phyloP scores from a whole-genome alignment of 805 yeast species.

The Metschnikowia chrysomelidarum region DNA sequence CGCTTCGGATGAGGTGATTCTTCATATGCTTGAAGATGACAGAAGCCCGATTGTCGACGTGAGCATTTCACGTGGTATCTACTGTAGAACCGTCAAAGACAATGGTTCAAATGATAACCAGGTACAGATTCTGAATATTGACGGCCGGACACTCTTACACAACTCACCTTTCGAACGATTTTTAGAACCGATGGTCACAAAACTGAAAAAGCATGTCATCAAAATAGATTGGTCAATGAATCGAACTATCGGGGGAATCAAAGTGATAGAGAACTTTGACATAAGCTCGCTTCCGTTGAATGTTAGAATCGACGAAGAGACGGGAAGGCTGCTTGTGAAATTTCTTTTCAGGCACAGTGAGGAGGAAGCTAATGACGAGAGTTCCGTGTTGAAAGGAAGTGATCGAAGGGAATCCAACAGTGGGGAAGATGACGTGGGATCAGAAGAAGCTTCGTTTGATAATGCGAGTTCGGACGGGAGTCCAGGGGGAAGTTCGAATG shows the following conservation, averaged over 20 bases:
- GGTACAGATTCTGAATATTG: constrained; percentile 36
- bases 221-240: constrained; percentile 43
- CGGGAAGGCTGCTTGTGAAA: constrained; percentile 37
- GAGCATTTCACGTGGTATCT: constrained; percentile 34
- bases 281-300: constrained; percentile 37
- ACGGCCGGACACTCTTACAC: constrained; percentile 35
- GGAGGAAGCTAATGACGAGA: constrained; percentile 10
- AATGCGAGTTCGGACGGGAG: constrained; percentile 5
- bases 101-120: constrained; percentile 41
- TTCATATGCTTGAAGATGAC: constrained; percentile 43
- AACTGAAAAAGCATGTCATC: constrained; percentile 22
- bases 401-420: constrained; percentile 7
- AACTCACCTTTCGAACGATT: constrained; percentile 32
- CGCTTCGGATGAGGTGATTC: constrained; percentile 38
- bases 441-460: constrained; percentile 3
- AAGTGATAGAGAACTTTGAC: constrained; percentile 38
- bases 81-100: constrained; percentile 33
- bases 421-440: constrained; percentile 10
- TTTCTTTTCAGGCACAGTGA: constrained; percentile 31
- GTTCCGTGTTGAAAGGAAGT: constrained; percentile 15
- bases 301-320: constrained; percentile 37
- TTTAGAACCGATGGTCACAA: constrained; percentile 27
- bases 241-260: constrained; percentile 42
- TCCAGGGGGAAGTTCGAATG: not conserved
- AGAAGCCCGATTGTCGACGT: constrained; percentile 39